Evolutionary conservation across 345 rosid species (phyloP), one percentile per base, ranked within the genome.

Genomic region (Syzygium grande): DNA sequence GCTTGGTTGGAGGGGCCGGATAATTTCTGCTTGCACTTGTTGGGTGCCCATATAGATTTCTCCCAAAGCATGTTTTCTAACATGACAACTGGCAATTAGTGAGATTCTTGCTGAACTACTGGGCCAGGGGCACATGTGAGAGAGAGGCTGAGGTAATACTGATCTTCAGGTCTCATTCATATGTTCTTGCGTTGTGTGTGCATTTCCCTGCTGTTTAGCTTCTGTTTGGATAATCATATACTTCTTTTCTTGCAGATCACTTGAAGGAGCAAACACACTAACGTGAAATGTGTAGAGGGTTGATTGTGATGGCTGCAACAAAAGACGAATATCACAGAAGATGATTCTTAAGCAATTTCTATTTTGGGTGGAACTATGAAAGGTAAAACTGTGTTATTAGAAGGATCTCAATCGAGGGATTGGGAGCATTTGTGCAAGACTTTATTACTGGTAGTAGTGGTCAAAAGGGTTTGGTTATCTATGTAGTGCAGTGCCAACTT

Each of bases 1-100:
- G 89, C 94, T 92, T 90, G 99, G 99, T 80, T 97, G 99, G 99
- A 97, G 96, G 92, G 99, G 99, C 77, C 90, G 98, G 56, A 95
- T 95, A 84, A 56, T 94, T 7, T 88, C 53, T 87, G 98, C 95
- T 87, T 90, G 94, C n/a, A 91, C 95, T 38, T 93, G 95, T 89
- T 97, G 99, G 99, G 89, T 93, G 68, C 94, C 99, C 85, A 90
- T 89, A 68, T 90, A 90, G 88, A 55, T 53, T 11, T 29, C 9
- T 6, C 53, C 68, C 7, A 3, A 88, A n/a, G 7, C 16, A 68
- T 41, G 46, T 14, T 56, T 46, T 43, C 51, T 85, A 34, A 34
- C 61, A 19, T 53, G 86, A 27, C 4, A 4, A 84, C n/a, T 56
- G 80, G 49, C 80, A 73, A 38, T 34, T 73, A 38, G 80, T 73